A percentile compares a stretch with the other conserved stretches of the same genome.
These are phyloP conservation scores for Leccinellum luteum DNA, from an alignment of 768 basidiomycete species.

Conservation along the genomic window DNA sequence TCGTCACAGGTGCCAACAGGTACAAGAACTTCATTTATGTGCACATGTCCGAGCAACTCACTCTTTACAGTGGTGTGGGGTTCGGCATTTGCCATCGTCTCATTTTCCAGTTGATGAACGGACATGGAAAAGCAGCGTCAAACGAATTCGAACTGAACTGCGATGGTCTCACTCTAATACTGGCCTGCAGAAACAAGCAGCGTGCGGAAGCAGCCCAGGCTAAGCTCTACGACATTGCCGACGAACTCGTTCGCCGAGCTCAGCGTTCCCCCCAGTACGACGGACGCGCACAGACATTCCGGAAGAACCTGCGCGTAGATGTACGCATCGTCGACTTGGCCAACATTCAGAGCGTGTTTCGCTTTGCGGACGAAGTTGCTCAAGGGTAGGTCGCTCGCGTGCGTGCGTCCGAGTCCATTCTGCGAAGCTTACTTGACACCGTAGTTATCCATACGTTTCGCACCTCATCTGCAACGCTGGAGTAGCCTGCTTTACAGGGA, in stretches of 20 bases:
- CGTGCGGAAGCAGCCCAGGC: conserved; percentile 61
- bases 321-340: conserved; percentile 66
- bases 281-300: conserved; percentile 56
- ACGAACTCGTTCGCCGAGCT: conserved; percentile 47
- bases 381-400: conserved; percentile 44
- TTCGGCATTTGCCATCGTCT: conserved; percentile 82
- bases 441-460: conserved; percentile 76
- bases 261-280: conserved; percentile 38
- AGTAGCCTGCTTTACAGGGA: conserved; percentile 51
- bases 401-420: neutral
- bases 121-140: conserved; percentile 33
- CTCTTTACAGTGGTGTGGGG: conserved; percentile 71
- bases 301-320: conserved; percentile 56
- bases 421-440: neutral
- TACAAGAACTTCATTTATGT: conserved; percentile 27
- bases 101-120: conserved; percentile 60
- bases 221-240: conserved; percentile 52
- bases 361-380: conserved; percentile 54
- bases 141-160: conserved; percentile 30
- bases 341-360: conserved; percentile 54
- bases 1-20: conserved; percentile 75
- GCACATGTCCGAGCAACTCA: conserved; percentile 2
- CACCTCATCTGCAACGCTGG: conserved; percentile 84
- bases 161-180: conserved; percentile 65
- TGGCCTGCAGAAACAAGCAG: conserved; percentile 72